These are phyloP conservation scores for Besnoitia besnoiti DNA, from an alignment of 169 alveolate genomes.

Conservation along the genomic window DNA sequence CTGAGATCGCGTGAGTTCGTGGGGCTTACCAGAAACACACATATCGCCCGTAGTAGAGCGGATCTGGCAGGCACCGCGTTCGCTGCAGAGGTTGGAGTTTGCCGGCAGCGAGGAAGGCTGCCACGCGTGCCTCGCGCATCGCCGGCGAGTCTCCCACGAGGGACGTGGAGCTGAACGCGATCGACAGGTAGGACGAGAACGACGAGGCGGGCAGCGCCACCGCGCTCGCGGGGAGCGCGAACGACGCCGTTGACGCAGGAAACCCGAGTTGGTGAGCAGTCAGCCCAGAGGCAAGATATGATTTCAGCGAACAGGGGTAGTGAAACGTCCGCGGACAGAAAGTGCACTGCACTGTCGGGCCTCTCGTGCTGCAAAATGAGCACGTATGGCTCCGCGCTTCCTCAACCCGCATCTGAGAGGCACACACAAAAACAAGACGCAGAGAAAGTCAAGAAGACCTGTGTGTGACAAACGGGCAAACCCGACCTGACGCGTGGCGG, in stretches of 20 bases:
- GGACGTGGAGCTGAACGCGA: not conserved
- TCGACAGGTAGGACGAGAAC: not conserved
- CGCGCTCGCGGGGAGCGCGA: not conserved
- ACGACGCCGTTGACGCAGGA: not conserved
- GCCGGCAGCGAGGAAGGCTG: not conserved
- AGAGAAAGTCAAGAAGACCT: not conserved
- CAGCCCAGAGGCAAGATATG: slow-evolving; percentile 2
- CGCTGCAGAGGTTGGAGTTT: not conserved
- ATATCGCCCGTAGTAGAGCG: slow-evolving; percentile 42
- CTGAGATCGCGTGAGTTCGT: not conserved
- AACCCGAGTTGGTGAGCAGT: not conserved
- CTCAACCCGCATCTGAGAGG: not conserved
- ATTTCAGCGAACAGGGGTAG: slow-evolving; percentile 28
- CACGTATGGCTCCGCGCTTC: slow-evolving; percentile 27
- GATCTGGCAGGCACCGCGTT: slow-evolving; percentile 31
- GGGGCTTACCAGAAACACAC: slow-evolving; percentile 36
- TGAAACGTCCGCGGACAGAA: slow-evolving; percentile 40
- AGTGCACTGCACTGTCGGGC: slow-evolving; percentile 29
- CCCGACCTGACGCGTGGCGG: too few species aligned
- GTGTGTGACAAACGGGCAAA: too few species aligned
- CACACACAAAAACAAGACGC: not conserved
- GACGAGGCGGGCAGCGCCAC: not conserved
- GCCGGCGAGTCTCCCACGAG: not conserved
- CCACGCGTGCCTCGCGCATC: not conserved
- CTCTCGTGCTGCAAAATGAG: not conserved